Evolutionary conservation across 768 basidiomycete genomes (phyloP), one percentile per base, ranked within the genome.

Genomic region (Hemileccinum impolitum): DNA sequence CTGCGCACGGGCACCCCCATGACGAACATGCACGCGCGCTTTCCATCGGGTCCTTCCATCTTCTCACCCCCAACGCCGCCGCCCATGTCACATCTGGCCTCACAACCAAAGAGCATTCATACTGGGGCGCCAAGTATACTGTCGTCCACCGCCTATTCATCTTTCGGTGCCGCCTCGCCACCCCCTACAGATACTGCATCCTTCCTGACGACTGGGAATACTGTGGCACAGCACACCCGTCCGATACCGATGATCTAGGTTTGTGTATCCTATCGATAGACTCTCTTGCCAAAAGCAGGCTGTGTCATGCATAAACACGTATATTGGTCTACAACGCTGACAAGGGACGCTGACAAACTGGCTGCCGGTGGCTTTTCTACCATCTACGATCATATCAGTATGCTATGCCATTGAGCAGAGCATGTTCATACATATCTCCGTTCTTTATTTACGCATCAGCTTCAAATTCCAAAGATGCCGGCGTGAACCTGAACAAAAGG

Each of bases 181-280:
- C 59, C 48, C 4, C 49, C 53, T 15, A 42, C 53, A 15, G 61
- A 48, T n/a, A 46, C 48, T 8, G 17, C 23, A 6, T 51, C 61
- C 4, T 49, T 51, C 31, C 35, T 49, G 6, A 51, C 55, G 13
- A 39, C 53, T 2, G 47, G 48, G 15, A 37, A 42, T 17, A 21
- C 26, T 17, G 23, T 19, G 14, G 10, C 9, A 19, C 58, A 45
- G 7, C 52, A 39, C 17, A 43, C 48, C 18, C 61, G 12, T 3
- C 18, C 54, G 17, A 50, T 66, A 47, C 62, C 62, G 7, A 64
- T 64, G 3, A 13, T 64, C 30, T 64, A 54, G 39, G 34, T 43
- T 10, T 3, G 14, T 6, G 7, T 18, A 31, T 18, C 32, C 10
- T n/a, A 17, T 39, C 30, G 9, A 25, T 25, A 6, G 15, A 11